A percentile compares a stretch with the other conserved stretches of the same genome.
Conservation (phyloP, 2,329 filamentous ascomycete species). For the Paraphaeosphaeria sporulosa region DNA sequence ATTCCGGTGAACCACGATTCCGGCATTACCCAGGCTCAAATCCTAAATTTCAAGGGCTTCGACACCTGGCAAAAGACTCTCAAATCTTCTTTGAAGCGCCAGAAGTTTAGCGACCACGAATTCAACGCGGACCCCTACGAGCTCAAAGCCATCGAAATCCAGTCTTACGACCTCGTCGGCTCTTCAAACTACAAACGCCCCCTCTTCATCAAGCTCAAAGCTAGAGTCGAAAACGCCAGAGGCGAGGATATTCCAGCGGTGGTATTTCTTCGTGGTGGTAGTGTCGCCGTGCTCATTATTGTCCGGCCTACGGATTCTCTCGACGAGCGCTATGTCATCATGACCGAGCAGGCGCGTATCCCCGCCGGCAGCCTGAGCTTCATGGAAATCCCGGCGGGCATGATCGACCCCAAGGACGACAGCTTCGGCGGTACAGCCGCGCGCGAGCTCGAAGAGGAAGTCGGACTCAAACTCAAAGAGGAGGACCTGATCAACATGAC, state of each 20-base stretch:
- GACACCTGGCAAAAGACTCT: conserved; percentile 60
- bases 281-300: conserved; percentile 62
- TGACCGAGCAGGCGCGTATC: conserved; percentile 64
- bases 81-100: conserved; percentile 54
- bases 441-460: conserved; percentile 61
- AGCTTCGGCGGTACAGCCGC: background rate
- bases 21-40: conserved; percentile 52
- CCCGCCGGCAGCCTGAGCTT: conserved; percentile 59
- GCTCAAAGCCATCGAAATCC: conserved; percentile 59
- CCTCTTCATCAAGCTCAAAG: conserved; percentile 60
- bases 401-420: conserved; percentile 53
- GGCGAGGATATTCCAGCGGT: conserved; percentile 37
- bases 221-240: conserved; percentile 46
- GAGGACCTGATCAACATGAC: conserved; percentile 62
- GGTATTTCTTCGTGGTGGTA: conserved; percentile 62
- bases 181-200: conserved; percentile 32
- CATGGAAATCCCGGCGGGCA: conserved; percentile 57
- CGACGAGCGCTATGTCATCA: conserved; percentile 57
- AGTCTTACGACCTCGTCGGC: conserved; percentile 53
- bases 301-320: conserved; percentile 53
- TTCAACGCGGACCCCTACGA: conserved; percentile 59
- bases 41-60: conserved; percentile 60
- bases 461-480: conserved; percentile 57
- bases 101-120: conserved; percentile 51
- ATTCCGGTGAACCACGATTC: conserved; percentile 51